Percentiles rank a stretch among this genome's conserved stretches.
Conservation (phyloP, 2,329 filamentous ascomycete genomes). For the Hymenoscyphus linearis region DNA sequence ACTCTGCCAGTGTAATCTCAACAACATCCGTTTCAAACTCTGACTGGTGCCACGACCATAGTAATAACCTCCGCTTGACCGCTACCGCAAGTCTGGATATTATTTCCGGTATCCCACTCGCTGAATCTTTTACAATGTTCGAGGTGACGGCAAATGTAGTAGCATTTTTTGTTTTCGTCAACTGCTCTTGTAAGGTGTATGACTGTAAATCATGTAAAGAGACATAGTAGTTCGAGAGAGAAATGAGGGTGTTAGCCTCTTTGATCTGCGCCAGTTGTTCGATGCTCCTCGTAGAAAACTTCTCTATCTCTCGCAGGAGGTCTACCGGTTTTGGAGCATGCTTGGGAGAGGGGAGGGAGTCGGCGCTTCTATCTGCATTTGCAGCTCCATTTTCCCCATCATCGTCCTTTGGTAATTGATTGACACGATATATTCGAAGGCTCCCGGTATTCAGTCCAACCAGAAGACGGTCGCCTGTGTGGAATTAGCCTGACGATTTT, state of each 20-base stretch:
- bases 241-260: slow-evolving; percentile 86
- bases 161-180: slow-evolving; percentile 81
- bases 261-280: slow-evolving; percentile 95
- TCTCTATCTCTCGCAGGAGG: slow-evolving; percentile 85
- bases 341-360: slow-evolving; percentile 24
- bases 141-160: slow-evolving; percentile 88
- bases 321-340: slow-evolving; percentile 59
- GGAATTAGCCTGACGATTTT: slow-evolving; percentile 13
- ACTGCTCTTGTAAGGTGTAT: slow-evolving; percentile 73
- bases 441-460: slow-evolving; percentile 87
- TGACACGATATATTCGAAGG: slow-evolving; percentile 86
- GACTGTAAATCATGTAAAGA: slow-evolving; percentile 85
- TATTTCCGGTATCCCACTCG: slow-evolving; percentile 85
- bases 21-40: slow-evolving; percentile 69
- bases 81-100: slow-evolving; percentile 88
- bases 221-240: slow-evolving; percentile 83
- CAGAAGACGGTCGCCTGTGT: slow-evolving; percentile 75
- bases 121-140: slow-evolving; percentile 86
- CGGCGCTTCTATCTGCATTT: slow-evolving; percentile 21
- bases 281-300: slow-evolving; percentile 83
- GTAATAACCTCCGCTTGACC: slow-evolving; percentile 79
- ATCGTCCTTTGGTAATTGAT: slow-evolving; percentile 51
- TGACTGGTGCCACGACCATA: slow-evolving; percentile 97
- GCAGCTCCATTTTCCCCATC: slow-evolving; percentile 35
- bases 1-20: slow-evolving; percentile 76